phyloP scores from a whole-genome alignment of 768 basidiomycete genomes.

The Amanita brunnescens region DNA sequence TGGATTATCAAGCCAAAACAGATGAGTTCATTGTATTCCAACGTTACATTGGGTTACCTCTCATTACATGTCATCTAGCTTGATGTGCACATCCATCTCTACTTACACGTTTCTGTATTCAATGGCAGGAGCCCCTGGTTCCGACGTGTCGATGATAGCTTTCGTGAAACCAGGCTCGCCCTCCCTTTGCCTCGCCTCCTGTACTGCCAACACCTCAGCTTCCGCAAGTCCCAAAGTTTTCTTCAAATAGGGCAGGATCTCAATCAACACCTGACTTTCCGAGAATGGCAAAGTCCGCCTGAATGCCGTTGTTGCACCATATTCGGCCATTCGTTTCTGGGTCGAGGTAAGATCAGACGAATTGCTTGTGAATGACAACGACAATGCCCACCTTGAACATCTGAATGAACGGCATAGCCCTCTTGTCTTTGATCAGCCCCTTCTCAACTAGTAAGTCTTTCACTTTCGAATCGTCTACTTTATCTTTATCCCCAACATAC shows the following conservation, averaged over 20 bases:
- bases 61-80: not conserved
- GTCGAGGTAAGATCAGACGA: conserved; percentile 1
- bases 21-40: too few species aligned
- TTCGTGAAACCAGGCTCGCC: conserved; percentile 52
- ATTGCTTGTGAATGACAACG: not conserved
- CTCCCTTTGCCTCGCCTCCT: conserved; percentile 48
- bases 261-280: conserved; percentile 61
- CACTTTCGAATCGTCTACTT: conserved; percentile 79
- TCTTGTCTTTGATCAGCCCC: conserved; percentile 92
- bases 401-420: conserved; percentile 91
- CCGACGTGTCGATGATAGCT: conserved; percentile 72
- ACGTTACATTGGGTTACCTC: too few species aligned
- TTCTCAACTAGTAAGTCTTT: conserved; percentile 54
- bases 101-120: conserved; percentile 70
- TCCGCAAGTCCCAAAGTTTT: conserved; percentile 63
- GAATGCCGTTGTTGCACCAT: conserved; percentile 71
- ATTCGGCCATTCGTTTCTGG: conserved; percentile 76
- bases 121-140: conserved; percentile 81
- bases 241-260: conserved; percentile 75
- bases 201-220: conserved; percentile 61
- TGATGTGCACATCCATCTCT: not conserved
- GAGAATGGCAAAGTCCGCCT: conserved; percentile 77
- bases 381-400: conserved; percentile 70
- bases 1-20: too few species aligned
- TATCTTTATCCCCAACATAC: conserved; percentile 46